Evolutionary conservation across 176 grass and related monocot species (phyloP).

Genomic region (Pontederia paniculata): DNA sequence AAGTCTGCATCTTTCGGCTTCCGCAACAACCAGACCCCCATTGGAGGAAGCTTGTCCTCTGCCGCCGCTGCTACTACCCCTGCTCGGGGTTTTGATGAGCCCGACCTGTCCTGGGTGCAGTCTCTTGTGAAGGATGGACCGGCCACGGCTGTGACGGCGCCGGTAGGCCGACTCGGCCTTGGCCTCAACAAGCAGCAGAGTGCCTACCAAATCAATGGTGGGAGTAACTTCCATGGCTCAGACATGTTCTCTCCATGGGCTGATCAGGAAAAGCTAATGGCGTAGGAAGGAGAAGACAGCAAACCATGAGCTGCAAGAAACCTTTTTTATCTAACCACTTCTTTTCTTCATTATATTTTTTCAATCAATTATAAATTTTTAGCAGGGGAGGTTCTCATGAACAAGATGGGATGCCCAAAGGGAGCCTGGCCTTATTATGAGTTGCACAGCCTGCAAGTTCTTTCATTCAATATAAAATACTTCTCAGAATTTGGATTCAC

Average conservation of each 20-base stretch:
- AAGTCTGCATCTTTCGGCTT: slow-evolving; percentile 9
- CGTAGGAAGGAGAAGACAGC: slow-evolving; percentile 29
- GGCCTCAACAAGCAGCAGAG: neutral
- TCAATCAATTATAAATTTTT: slow-evolving; percentile 62
- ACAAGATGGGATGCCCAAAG: slow-evolving; percentile 56
- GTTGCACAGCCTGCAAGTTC: slow-evolving; percentile 28
- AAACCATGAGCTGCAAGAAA: slow-evolving; percentile 3
- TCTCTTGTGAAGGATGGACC: slow-evolving; percentile 55
- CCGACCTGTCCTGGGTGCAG: slow-evolving; percentile 53
- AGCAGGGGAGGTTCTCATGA: slow-evolving; percentile 32
- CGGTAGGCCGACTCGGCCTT: slow-evolving; percentile 15
- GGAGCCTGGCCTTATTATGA: slow-evolving; percentile 48
- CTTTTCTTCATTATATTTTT: slow-evolving; percentile 82
- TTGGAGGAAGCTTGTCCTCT: neutral
- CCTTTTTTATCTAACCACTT: slow-evolving; percentile 63
- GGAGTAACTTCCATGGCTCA: neutral
- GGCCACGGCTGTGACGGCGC: neutral
- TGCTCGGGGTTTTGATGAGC: slow-evolving; percentile 17
- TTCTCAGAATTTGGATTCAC: slow-evolving; percentile 7
- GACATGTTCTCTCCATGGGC: slow-evolving; percentile 17
- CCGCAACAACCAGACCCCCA: slow-evolving; percentile 10
- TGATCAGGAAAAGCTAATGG: slow-evolving; percentile 70
- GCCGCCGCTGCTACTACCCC: neutral
- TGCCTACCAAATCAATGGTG: neutral
- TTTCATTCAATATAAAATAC: slow-evolving; percentile 22